phyloP scores from a whole-genome alignment of 345 rosid genomes.

The Eucalyptus victrix region DNA sequence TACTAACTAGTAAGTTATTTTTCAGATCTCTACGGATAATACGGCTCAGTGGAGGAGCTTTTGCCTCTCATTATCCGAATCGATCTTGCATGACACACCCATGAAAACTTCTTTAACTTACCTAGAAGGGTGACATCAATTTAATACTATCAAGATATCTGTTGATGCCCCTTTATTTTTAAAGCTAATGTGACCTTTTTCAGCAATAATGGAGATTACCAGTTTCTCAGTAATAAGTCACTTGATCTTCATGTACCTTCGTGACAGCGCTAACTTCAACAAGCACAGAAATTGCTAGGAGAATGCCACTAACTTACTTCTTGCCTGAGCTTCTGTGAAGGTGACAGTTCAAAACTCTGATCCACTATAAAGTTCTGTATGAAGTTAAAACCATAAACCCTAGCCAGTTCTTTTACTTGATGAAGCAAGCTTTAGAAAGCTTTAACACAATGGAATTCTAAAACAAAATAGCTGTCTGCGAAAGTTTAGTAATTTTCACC shows the following conservation, averaged over 20 bases:
- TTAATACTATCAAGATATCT: neutral
- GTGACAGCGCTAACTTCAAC: neutral
- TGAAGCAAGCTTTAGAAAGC: neutral
- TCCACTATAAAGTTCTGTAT: too few species aligned
- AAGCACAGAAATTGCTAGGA: neutral
- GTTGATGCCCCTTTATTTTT: neutral
- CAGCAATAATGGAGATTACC: neutral
- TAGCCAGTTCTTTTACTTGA: neutral
- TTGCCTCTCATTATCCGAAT: neutral
- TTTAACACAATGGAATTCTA: neutral
- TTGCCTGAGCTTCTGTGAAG: neutral
- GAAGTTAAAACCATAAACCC: neutral
- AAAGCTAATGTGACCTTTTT: neutral
- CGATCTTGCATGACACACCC: neutral
- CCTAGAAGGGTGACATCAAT: too few species aligned
- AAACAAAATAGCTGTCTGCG: too few species aligned
- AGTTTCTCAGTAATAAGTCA: neutral
- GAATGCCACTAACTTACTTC: neutral
- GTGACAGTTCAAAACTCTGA: neutral
- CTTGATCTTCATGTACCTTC: neutral
- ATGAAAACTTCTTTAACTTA: neutral
- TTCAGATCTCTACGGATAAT: too few species aligned
- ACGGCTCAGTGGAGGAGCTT: neutral
- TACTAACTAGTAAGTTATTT: too few species aligned
- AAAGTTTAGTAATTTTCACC: neutral